Evolutionary conservation across 2,329 filamentous ascomycete species (phyloP), one percentile per base, ranked within the genome.

Genomic region (Ceratocystis alfenasii): DNA sequence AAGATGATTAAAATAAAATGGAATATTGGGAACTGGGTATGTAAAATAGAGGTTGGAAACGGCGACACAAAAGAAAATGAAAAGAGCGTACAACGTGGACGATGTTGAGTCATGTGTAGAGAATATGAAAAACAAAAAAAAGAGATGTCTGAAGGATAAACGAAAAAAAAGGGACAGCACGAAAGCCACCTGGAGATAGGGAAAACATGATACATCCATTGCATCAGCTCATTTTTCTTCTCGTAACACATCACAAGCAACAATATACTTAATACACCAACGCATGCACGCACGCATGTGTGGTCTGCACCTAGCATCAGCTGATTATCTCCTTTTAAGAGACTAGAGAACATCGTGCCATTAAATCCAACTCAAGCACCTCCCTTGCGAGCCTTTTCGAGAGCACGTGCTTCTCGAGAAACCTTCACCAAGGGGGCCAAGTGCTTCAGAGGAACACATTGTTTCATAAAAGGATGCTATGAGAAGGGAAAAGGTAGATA

Each of bases 401-500:
- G 87, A 30, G 88, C 88, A 74, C 92, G 84, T 69, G 91, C 91
- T 74, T 90, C 85, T 70, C 92, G 84, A 61, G 93, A 93, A 53
- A 91, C 88, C 72, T 87, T 85, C 64, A 97, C 93, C 67, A 97
- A 82, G 8, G 93, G 92, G 30, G 93, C 87, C 65, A 97, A 81
- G 68, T 91, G 90, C 65, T 81, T 80, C 17, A 92, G 76, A 67
- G 89, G 87, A 66, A 89, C 85, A 71, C 88, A 91, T 69, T 81
- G 75, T 72, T 86, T 85, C 87, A 92, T 90, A 74, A 92, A 92
- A 15, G 88, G 85, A 72, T 92, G 88, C 88, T 92, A 71, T 7
- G 61, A 68, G 3, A 30, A 28, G 48, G 8, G 22, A 20, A 59
- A n/a, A 45, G 17, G 41, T 63, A 53, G 62, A 22, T 36, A 33